Conservation (phyloP, 208 protist species). For the Trypanosoma mega region DNA sequence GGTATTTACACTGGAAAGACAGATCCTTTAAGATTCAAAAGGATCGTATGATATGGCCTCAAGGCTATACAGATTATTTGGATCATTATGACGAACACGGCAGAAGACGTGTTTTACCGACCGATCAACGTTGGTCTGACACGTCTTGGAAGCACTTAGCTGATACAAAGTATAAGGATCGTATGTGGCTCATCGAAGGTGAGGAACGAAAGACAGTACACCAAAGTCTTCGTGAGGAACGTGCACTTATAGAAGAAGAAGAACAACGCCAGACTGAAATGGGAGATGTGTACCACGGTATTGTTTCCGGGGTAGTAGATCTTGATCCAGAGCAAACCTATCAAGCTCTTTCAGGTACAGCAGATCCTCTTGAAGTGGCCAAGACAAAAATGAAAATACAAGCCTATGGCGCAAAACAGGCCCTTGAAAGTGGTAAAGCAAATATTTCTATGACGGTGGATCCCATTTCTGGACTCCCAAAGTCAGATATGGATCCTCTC, state of each 20-base stretch:
- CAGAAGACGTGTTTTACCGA: constrained; percentile 77
- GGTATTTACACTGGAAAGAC: constrained; percentile 91
- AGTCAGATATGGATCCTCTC: constrained; percentile 69
- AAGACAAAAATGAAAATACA: constrained; percentile 88
- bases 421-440: constrained; percentile 35
- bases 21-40: constrained; percentile 84
- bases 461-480: constrained; percentile 77
- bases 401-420: constrained; percentile 73
- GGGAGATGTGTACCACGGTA: constrained; percentile 76
- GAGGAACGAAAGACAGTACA: constrained; percentile 87
- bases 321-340: constrained; percentile 87
- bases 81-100: constrained; percentile 90
- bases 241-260: constrained; percentile 66
- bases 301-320: constrained; percentile 73
- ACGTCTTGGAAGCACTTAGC: constrained; percentile 89
- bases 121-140: constrained; percentile 87
- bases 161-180: constrained; percentile 83
- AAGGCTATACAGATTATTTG: constrained; percentile 91
- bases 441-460: constrained; percentile 40
- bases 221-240: constrained; percentile 64
- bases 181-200: constrained; percentile 90
- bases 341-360: constrained; percentile 79
- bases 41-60: constrained; percentile 91
- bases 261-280: constrained; percentile 80
- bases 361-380: constrained; percentile 78